Base-by-base conservation (phyloP, 2,329 filamentous ascomycete species). In the Beauveria varroae region DNA sequence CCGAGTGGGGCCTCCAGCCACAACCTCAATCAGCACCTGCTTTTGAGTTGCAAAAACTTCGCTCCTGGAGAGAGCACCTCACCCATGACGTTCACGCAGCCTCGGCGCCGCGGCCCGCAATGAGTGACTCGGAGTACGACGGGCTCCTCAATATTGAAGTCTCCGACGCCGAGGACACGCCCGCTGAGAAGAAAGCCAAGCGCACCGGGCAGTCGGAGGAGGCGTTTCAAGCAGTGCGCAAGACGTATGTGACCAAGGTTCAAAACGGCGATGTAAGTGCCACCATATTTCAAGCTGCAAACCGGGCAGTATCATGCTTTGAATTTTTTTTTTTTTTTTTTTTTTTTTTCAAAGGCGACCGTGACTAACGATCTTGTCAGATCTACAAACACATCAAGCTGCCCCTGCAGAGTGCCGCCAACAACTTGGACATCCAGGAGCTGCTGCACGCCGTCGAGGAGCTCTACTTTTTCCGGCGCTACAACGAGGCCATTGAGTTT, bases 391-490 rank as follows among this genome's bases (percentile, higher is more conserved):
- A 69, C 0, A 70, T 82, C 41, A 62, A 67, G 6, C 65, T 82
- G 2, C 81, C 81, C 0, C 65, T 81, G 12, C 65, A 64, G 3
- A 64, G 67, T 8, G 66, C 57, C 4, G 68, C 76, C 4, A 71
- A 74, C 37, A 85, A 84, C 66, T 75, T 75, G 47, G 74, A 78
- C 40, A 72, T 75, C 1, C 81, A 84, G 64, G 75, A 79, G n/a
- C 65, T 81, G 12, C 63, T 84, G 22, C 81, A 85, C 66, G 82
- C 82, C 0, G 34, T 37, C 34, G 82, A 85, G 67, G 82, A 85
- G 69, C 73, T 85, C 50, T 85, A 85, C 66, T 85, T 82, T 68
- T 79, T 80, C 65, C 70, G 75, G 6, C 71, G 76, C 41, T 85
- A 77, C 62, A 68, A 69, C 1, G 76, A 81, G 60, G 81, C 76